phyloP scores from a whole-genome alignment of 2,329 filamentous ascomycete genomes.

The Cytospora paraplurivora region DNA sequence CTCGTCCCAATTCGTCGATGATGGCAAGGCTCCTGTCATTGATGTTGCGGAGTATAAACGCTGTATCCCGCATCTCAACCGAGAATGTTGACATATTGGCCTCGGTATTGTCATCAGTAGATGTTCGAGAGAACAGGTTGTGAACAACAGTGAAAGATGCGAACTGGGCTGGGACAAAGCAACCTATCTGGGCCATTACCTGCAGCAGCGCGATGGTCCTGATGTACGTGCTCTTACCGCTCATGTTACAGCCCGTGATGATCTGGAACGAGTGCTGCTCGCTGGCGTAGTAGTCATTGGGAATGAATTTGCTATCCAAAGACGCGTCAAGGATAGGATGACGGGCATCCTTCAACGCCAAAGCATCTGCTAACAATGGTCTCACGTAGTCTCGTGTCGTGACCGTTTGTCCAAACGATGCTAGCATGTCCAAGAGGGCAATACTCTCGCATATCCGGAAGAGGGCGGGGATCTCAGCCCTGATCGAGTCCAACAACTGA shows the following conservation, averaged over 20 bases:
- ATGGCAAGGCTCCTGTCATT: constrained; percentile 76
- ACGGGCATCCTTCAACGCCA: constrained; percentile 67
- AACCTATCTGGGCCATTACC: constrained; percentile 92
- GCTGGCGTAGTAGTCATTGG: constrained; percentile 88
- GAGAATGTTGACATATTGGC: constrained; percentile 93
- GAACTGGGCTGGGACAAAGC: constrained; percentile 84
- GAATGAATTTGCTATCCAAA: constrained; percentile 61
- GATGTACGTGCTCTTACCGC: constrained; percentile 95
- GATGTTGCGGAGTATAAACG: constrained; percentile 86
- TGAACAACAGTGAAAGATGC: constrained; percentile 79
- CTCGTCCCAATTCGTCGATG: constrained; percentile 88
- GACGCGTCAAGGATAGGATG: constrained; percentile 71
- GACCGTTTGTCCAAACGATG: constrained; percentile 73
- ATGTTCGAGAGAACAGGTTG: constrained; percentile 84
- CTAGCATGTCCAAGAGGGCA: constrained; percentile 83
- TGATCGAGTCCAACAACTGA: constrained; percentile 70
- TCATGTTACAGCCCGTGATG: constrained; percentile 97
- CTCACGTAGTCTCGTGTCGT: constrained; percentile 67
- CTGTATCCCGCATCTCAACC: constrained; percentile 93
- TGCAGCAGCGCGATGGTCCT: constrained; percentile 79
- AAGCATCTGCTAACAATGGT: constrained; percentile 62
- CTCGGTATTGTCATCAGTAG: constrained; percentile 84
- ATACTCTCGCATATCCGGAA: constrained; percentile 87
- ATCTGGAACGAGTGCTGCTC: constrained; percentile 84
- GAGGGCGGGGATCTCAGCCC: constrained; percentile 68